These are phyloP conservation scores for Chaetomium strumarium DNA, from an alignment of 2,329 filamentous ascomycete species.

Conservation along the genomic window DNA sequence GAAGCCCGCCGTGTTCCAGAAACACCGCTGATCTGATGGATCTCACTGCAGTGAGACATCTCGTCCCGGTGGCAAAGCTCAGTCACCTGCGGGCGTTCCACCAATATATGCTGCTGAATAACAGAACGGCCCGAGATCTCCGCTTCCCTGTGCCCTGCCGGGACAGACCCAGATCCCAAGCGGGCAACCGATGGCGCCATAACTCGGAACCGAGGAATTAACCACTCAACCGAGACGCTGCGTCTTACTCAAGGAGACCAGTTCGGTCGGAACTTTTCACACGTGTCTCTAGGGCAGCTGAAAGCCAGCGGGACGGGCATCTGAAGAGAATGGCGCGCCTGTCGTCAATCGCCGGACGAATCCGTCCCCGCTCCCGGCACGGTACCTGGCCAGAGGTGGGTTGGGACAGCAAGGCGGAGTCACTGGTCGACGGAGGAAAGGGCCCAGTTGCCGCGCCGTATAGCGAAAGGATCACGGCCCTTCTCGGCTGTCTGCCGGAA, in stretches of 20 bases:
- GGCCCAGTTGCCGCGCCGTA: constrained; percentile 20
- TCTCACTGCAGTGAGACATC: too few relatives aligned
- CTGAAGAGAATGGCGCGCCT: neutral
- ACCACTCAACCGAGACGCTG: neutral
- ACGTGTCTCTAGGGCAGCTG: neutral
- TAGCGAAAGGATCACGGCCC: neutral
- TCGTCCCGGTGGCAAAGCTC: neutral
- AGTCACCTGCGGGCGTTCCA: neutral
- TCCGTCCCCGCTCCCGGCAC: too few relatives aligned
- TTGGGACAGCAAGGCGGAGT: neutral
- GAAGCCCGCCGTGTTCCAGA: neutral
- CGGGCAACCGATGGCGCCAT: neutral
- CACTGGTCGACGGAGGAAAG: constrained; percentile 10
- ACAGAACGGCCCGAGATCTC: constrained; percentile 6
- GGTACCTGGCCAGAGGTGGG: too few relatives aligned
- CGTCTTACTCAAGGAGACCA: neutral
- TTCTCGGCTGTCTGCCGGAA: neutral
- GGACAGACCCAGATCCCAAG: neutral
- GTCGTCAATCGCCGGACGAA: too few relatives aligned
- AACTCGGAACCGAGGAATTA: constrained; percentile 9
- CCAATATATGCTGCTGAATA: neutral
- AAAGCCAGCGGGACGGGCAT: neutral
- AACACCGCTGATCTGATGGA: neutral
- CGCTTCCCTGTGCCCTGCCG: constrained; percentile 4
- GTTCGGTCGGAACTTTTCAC: neutral